phyloP scores from a whole-genome alignment of 495 filamentous ascomycete species.

The Darksidea phi region DNA sequence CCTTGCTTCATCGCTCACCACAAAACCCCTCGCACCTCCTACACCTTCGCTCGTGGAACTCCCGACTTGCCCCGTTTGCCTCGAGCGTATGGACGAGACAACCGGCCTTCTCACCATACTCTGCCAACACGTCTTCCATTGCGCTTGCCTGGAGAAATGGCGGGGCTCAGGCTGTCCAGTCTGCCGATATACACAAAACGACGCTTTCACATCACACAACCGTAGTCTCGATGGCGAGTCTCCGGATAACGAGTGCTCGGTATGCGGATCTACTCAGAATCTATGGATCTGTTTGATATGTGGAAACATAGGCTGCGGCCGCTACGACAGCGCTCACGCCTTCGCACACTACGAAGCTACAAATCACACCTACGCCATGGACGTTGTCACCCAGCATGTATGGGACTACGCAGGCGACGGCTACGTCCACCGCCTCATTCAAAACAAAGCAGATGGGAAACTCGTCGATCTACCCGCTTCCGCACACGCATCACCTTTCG shows the following conservation, averaged over 20 bases:
- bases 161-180: conserved; percentile 90
- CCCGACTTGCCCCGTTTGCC: conserved; percentile 92
- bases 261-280: conserved; percentile 74
- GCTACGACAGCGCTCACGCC: conserved; percentile 91
- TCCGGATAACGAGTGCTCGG: conserved; percentile 59
- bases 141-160: conserved; percentile 95
- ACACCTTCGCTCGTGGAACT: conserved; percentile 87
- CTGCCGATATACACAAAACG: conserved; percentile 76
- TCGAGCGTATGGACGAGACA: conserved; percentile 98
- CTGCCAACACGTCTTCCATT: conserved; percentile 98
- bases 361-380: conserved; percentile 85
- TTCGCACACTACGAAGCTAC: conserved; percentile 91
- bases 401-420: conserved; percentile 96
- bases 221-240: conserved; percentile 39
- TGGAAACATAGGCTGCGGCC: conserved; percentile 86
- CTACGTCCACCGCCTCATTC: conserved; percentile 93
- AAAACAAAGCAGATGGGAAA: conserved; percentile 87
- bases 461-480: conserved; percentile 74
- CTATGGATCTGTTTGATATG: conserved; percentile 91
- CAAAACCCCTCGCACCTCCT: conserved; percentile 86
- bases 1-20: conserved; percentile 55
- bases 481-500: conserved; percentile 8
- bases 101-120: conserved; percentile 91
- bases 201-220: conserved; percentile 23
- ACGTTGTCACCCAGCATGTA: conserved; percentile 86